Evolutionary conservation across 2,329 filamentous ascomycete species (phyloP), one percentile per base, ranked within the genome.

Genomic region (Penicillium sp.): DNA sequence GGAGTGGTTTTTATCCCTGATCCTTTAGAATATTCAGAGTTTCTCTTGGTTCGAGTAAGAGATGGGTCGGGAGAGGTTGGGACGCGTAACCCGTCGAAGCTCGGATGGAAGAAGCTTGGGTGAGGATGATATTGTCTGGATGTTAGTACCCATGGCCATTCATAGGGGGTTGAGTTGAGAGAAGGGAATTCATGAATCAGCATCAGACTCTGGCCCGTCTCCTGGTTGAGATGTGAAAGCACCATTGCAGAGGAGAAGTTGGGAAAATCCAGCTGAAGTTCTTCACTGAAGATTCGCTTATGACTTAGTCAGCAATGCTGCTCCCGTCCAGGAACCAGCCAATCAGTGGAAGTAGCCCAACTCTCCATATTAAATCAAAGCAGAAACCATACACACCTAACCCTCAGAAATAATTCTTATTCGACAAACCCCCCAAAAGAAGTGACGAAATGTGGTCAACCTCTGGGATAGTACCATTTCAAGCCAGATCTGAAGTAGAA

Each of bases 121-220:
- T 22, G 28, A 25, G 10, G 56, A 7, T 52, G 7, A 38, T 14
- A 3, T 19, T 3, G 25, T 53, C 19, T 40, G 35, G n/a, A 6
- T n/a, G 37, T 53, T 43, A 53, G 33, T 53, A 19, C 16, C 22
- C n/a, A 52, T 52, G 13, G 11, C 6, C n/a, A 35, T 52, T 37
- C 30, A 33, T 25, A 0, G 22, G 19, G 2, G 28, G 26, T 28
- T 19, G 7, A 6, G 13, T 2, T 7, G 14, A 28, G 33, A 5
- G 26, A 6, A 37, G 6, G 4, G 4, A 33, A 42, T 58, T 51
- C 25, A n/a, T 11, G 45, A 58, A 60, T 40, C 58, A 52, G 14
- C 58, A 63, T 63, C 19, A 25, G 51, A 51, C 60, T 60, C 54
- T 58, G 61, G 38, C 33, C 52, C n/a, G 30, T 33, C 33, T 53